Evolutionary conservation across 2,329 filamentous ascomycete species (phyloP), one percentile per base, ranked within the genome.

Genomic region (Pestalotiopsis sp.): DNA sequence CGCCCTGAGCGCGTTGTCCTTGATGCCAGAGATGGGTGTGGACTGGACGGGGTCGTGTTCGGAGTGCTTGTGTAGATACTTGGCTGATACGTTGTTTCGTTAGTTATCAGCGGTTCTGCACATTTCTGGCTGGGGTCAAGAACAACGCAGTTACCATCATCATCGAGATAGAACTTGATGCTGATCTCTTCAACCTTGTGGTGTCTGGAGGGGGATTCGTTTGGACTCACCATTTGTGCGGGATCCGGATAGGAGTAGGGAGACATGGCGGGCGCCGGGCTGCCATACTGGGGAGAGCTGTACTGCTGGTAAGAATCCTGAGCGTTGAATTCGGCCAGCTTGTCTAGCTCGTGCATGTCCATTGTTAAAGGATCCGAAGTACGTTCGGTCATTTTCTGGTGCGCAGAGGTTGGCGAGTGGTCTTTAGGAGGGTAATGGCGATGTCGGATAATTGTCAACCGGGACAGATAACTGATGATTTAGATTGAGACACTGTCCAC

Each of bases 1-100:
- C 77, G 74, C 38, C 82, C 79, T 67, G 79, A 82, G 17, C 82
- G 80, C 38, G 80, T 81, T 49, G 75, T 79, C 17, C 65, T 61
- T 45, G 65, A 17, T 13, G 52, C 20, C 17, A 66, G 9, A 17
- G 6, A 78, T 72, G 20, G 82, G 80, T 12, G 76, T 74, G 83
- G 83, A 17, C 84, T 84, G 14, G 83, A 82, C 2, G 87, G 85
- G 39, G 86, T 88, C 66, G 82, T 84, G 36, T 84, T 85, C 0
- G 86, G 85, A 6, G 86, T 88, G 74, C 79, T 83, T 74, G 86
- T 86, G 36, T 56, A 58, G 41, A 12, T 7, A 36, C 31, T 36
- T 27, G 38, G 27, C 59, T 62, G 59, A n/a, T 52, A n/a, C 45
- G 20, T 20, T 11, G 20, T n/a, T 9, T 52, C 7, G 45, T 52